phyloP scores from a whole-genome alignment of 352 stramenopile species.

The Globisporangium cylindrosporum region DNA sequence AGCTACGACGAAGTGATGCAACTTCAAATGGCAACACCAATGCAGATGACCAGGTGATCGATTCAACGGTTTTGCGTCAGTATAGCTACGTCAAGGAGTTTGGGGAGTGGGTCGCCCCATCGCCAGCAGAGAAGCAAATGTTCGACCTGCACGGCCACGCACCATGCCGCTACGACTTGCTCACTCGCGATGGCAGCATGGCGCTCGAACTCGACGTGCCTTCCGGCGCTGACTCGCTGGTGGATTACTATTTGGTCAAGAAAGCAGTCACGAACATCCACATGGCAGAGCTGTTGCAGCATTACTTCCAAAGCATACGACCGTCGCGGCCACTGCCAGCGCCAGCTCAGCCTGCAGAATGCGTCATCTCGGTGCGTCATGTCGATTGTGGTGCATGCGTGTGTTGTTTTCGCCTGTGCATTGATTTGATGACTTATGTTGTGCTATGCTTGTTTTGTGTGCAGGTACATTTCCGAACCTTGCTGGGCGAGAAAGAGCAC shows the following conservation, averaged over 20 bases:
- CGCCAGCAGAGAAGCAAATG: constrained; percentile 31
- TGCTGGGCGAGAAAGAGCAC: not conserved
- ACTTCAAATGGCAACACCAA: not conserved
- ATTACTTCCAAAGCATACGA: constrained; percentile 33
- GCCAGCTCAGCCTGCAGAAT: constrained; percentile 13
- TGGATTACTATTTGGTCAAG: constrained; percentile 68
- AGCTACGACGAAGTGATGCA: constrained; percentile 17
- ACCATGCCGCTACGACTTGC: constrained; percentile 44
- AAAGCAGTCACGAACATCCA: constrained; percentile 35
- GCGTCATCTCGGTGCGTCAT: constrained; percentile 29
- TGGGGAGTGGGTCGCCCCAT: constrained; percentile 43
- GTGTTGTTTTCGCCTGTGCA: not conserved
- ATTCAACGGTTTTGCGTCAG: constrained; percentile 26
- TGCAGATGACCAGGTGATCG: not conserved
- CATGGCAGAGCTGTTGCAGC: constrained; percentile 48
- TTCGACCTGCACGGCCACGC: constrained; percentile 23
- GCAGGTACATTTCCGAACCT: constrained; percentile 14
- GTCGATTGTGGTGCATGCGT: not conserved
- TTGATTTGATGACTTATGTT: not conserved
- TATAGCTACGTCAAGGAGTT: constrained; percentile 63
- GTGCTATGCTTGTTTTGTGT: not conserved
- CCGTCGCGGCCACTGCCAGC: constrained; percentile 22
- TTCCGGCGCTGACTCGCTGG: constrained; percentile 38
- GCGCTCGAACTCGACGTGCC: constrained; percentile 54
- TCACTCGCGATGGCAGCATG: constrained; percentile 48